Base-by-base conservation (phyloP, 2,329 filamentous ascomycete species). In the Diplodia seriata region DNA sequence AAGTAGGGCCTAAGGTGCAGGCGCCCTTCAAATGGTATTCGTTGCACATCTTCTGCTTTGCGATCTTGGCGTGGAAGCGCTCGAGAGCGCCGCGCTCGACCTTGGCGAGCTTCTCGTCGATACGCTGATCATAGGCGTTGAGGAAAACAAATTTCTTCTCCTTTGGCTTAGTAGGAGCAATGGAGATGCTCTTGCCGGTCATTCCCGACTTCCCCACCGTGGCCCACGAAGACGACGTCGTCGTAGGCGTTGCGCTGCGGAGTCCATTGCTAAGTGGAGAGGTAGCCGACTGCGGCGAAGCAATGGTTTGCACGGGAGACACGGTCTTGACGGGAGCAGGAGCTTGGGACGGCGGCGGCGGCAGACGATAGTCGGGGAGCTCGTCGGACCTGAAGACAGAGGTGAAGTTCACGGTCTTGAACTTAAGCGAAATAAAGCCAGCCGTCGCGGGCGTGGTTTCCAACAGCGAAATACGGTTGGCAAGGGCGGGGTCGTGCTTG, bases 121-220 rank as follows among this genome's bases (percentile, higher is more conserved):
- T 71, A 31, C 82, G 78, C 69, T 83, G 75, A 55, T 79, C 79
- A 61, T 75, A 73, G 40, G 76, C 76, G 69, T 84, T 84, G 68
- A 79, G 77, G 51, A 81, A 75, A 57, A 81, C 76, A 70, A 75
- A 74, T 74, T 78, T 76, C 68, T 75, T 57, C 47, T 68, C 76
- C 68, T 74, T 74, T 5, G 59, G 40, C 72, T 77, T 63, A 71
- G 72, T 29, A 71, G 72, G 66, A 4, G 78, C 77, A 55, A 83
- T 80, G 38, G 77, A 86, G 68, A 98, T 87, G 0, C 94, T 97
- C 79, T 91, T 93, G 79, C 97, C 94, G 0, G 93, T 94, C 14
- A 94, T 93, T 15, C 87, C 86, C 63, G 89, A 84, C 74, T 89
- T 90, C 87, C 81, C 80, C 15, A 84, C 76, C n/a, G 75, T 76